These are phyloP conservation scores for Boletus huronensis DNA, from an alignment of 768 basidiomycete genomes.

Conservation along the genomic window DNA sequence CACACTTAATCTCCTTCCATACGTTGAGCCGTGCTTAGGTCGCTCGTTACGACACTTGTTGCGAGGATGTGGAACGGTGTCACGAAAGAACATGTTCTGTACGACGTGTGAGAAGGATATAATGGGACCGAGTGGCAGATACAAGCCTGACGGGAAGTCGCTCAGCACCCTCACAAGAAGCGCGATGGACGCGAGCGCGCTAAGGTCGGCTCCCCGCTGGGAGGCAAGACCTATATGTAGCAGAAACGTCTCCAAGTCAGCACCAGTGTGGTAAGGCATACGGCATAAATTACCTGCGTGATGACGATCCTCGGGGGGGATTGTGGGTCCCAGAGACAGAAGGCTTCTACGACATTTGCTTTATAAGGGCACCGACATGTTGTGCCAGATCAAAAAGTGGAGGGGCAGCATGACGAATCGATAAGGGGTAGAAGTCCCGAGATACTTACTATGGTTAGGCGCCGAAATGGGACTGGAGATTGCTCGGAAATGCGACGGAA, in stretches of 20 bases:
- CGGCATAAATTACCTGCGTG: constrained; percentile 31
- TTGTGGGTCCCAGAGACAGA: constrained; percentile 32
- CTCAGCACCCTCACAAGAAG: constrained; percentile 62
- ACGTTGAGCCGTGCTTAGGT: constrained; percentile 67
- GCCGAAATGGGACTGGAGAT: constrained; percentile 18
- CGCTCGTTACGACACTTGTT: constrained; percentile 74
- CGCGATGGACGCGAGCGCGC: constrained; percentile 69
- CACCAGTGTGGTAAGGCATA: constrained; percentile 8
- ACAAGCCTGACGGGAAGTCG: constrained; percentile 52
- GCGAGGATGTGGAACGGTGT: constrained; percentile 61
- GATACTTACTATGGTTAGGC: constrained; percentile 14
- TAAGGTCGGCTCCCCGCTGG: constrained; percentile 45
- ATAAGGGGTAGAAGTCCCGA: constrained; percentile 30
- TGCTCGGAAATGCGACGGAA: constrained; percentile 25
- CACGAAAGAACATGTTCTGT: constrained; percentile 33
- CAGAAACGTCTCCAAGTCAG: constrained; percentile 10
- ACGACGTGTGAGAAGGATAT: constrained; percentile 10
- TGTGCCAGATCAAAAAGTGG: constrained; percentile 23
- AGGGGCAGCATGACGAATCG: constrained; percentile 24
- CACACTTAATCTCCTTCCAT: constrained; percentile 43
- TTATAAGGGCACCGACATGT: constrained; percentile 29
- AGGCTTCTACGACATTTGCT: constrained; percentile 17
- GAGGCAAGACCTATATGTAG: constrained; percentile 33
- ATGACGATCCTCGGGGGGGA: constrained; percentile 29
- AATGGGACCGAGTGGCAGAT: neutral